Percentiles rank a stretch among this genome's conserved stretches.
Conservation (phyloP, 345 rosid genomes). For the Salix koriyanagi region DNA sequence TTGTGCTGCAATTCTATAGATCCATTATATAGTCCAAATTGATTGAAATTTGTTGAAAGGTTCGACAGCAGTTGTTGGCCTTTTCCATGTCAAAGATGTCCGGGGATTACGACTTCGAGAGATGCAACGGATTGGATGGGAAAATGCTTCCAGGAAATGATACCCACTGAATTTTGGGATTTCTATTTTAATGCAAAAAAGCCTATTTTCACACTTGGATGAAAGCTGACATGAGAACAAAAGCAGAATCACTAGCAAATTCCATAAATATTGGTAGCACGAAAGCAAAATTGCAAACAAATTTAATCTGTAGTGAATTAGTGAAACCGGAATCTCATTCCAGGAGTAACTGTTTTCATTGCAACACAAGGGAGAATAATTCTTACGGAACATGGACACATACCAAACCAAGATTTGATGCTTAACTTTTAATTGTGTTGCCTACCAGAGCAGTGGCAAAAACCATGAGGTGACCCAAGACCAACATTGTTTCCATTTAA, state of each 20-base stretch:
- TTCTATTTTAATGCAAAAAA: conserved; percentile 62
- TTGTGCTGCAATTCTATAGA: conserved; percentile 36
- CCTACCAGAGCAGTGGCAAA: not conserved
- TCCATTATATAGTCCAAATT: conserved; percentile 28
- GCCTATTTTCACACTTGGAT: conserved; percentile 69
- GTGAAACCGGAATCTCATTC: not conserved
- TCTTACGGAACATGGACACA: not conserved
- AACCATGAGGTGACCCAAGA: not conserved
- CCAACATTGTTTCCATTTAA: not conserved
- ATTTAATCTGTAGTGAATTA: not conserved
- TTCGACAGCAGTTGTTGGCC: conserved; percentile 28
- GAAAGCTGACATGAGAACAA: conserved; percentile 55
- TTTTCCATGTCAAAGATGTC: conserved; percentile 47
- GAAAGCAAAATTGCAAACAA: not conserved
- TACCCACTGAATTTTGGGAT: conserved; percentile 46
- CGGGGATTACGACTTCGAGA: conserved; percentile 45
- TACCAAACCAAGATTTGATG: not conserved
- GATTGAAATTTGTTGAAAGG: conserved; percentile 34
- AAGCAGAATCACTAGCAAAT: conserved; percentile 2
- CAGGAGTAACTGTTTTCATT: not conserved
- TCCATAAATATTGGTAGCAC: not conserved
- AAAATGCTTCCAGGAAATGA: conserved; percentile 62
- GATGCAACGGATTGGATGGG: conserved; percentile 65
- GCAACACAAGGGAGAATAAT: not conserved
- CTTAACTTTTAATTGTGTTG: not conserved